Conservation (phyloP, 2,329 filamentous ascomycete species). For the Mycosphaerella sp. region DNA sequence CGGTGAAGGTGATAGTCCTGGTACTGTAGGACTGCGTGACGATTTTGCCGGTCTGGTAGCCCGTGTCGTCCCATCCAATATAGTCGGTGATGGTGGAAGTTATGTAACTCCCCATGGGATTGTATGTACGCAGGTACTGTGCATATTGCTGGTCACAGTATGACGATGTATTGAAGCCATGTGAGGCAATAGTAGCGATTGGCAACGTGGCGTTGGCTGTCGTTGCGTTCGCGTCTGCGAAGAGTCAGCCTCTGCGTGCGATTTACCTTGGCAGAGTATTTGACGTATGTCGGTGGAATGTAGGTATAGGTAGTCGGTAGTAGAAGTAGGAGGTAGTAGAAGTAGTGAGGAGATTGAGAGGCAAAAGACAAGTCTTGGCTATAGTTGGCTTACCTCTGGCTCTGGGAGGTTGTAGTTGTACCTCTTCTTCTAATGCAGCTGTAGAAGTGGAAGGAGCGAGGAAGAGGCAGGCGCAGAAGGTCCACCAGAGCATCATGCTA, state of each 20-base stretch:
- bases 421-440: too few species aligned
- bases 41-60: slow-evolving; percentile 6
- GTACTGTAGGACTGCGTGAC: slow-evolving; percentile 12
- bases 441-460: background rate
- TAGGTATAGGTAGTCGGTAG: too few species aligned
- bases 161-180: slow-evolving; percentile 8
- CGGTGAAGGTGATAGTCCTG: slow-evolving; percentile 9
- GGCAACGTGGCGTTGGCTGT: background rate
- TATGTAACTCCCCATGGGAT: background rate
- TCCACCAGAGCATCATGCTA: background rate
- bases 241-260: background rate
- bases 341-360: too few species aligned
- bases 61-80: slow-evolving; percentile 10
- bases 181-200: background rate
- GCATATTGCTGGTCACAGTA: slow-evolving; percentile 6
- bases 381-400: background rate
- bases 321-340: too few species aligned
- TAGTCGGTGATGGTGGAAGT: slow-evolving; percentile 12
- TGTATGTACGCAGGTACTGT: slow-evolving; percentile 4
- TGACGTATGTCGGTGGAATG: too few species aligned
- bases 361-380: background rate
- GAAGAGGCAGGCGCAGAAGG: background rate
- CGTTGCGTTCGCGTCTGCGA: background rate
- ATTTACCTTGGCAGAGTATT: background rate
- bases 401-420: too few species aligned